A percentile compares a stretch with the other conserved stretches of the same genome.
Conservation (phyloP, 768 basidiomycete genomes). For the Melanogaster broomeanus region DNA sequence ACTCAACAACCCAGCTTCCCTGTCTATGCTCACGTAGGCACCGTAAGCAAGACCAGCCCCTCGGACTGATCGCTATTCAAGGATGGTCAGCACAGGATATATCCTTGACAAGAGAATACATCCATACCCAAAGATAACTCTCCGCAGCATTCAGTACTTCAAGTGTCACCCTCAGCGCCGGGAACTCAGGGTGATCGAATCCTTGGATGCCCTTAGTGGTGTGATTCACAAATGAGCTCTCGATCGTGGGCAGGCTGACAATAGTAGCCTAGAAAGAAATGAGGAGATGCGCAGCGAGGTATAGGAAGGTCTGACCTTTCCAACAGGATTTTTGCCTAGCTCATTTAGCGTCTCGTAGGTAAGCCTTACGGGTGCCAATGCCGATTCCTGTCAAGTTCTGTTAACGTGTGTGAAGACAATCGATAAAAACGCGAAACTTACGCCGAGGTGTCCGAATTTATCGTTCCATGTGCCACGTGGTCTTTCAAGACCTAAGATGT, state of each 20-base stretch:
- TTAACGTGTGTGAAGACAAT: conserved; percentile 2
- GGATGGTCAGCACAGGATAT: conserved; percentile 7
- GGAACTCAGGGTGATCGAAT: conserved; percentile 79
- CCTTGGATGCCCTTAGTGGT: conserved; percentile 78
- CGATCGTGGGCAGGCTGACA: conserved; percentile 90
- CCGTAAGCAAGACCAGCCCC: conserved; percentile 96
- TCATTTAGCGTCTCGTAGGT: conserved; percentile 69
- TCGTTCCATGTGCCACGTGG: conserved; percentile 77
- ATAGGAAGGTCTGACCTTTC: conserved; percentile 50
- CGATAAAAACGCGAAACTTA: conserved; percentile 42
- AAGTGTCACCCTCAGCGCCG: conserved; percentile 80
- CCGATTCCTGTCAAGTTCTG: conserved; percentile 39
- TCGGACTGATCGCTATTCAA: conserved; percentile 77
- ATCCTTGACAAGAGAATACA: background rate
- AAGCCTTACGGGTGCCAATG: conserved; percentile 67
- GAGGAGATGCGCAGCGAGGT: background rate
- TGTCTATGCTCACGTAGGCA: conserved; percentile 71
- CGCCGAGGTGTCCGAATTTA: conserved; percentile 61
- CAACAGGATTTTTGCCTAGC: conserved; percentile 70
- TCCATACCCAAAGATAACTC: conserved; percentile 88
- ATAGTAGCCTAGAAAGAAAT: conserved; percentile 63
- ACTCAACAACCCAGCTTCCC: conserved; percentile 74
- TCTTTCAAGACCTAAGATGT: conserved; percentile 65
- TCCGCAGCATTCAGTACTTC: conserved; percentile 93
- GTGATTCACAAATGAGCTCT: conserved; percentile 85